Evolutionary conservation across 768 basidiomycete species (phyloP).

Genomic region (Antrodiella citrinella): DNA sequence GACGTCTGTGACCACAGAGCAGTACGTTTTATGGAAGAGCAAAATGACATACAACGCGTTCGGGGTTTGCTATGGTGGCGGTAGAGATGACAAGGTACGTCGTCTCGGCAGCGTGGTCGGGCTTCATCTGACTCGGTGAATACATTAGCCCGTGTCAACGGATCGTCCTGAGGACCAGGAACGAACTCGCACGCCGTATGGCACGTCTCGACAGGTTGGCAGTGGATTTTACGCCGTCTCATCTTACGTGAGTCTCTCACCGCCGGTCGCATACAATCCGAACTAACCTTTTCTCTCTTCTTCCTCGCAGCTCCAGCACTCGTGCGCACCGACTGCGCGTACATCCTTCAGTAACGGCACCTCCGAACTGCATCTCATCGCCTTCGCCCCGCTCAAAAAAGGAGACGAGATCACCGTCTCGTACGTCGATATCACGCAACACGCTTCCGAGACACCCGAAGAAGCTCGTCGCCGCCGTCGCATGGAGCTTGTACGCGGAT

Average conservation of each 20-base stretch:
- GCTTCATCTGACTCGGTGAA: slow-evolving; percentile 1
- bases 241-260: slow-evolving; percentile 45
- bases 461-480: slow-evolving; percentile 61
- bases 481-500: slow-evolving; percentile 69
- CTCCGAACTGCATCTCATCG: slow-evolving; percentile 62
- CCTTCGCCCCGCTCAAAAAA: slow-evolving; percentile 55
- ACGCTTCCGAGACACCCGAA: slow-evolving; percentile 38
- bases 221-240: slow-evolving; percentile 70
- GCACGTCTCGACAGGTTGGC: slow-evolving; percentile 70
- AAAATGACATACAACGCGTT: slow-evolving; percentile 74
- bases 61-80: slow-evolving; percentile 60
- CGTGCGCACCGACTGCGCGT: slow-evolving; percentile 60
- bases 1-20: slow-evolving; percentile 57
- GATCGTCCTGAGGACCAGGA: slow-evolving; percentile 65
- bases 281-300: too few species aligned
- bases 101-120: neutral
- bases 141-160: slow-evolving; percentile 39
- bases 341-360: slow-evolving; percentile 62
- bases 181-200: slow-evolving; percentile 67
- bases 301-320: slow-evolving; percentile 48
- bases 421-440: slow-evolving; percentile 61
- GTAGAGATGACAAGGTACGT: slow-evolving; percentile 63
- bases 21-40: slow-evolving; percentile 51
- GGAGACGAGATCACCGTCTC: slow-evolving; percentile 74
- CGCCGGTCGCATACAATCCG: neutral